phyloP scores from a whole-genome alignment of 345 rosid genomes.

The Anastatica hierochuntica region DNA sequence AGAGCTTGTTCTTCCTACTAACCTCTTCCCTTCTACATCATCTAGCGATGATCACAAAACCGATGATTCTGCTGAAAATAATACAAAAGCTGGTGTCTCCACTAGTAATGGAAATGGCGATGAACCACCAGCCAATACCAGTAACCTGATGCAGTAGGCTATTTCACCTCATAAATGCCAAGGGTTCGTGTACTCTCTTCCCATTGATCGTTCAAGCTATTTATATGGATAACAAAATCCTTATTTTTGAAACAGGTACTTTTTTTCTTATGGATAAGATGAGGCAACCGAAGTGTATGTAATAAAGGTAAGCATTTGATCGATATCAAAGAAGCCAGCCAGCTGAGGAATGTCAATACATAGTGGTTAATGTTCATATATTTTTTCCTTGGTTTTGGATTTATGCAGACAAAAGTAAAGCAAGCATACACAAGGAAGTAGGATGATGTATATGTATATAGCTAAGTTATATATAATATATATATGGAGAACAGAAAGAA shows the following conservation, averaged over 20 bases:
- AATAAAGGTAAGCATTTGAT: constrained; percentile 14
- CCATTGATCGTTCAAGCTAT: neutral
- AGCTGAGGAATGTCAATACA: neutral
- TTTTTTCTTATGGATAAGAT: constrained; percentile 23
- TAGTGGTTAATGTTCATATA: neutral
- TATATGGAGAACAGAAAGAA: constrained; percentile 17
- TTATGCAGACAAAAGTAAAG: constrained; percentile 52
- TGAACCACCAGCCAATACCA: constrained; percentile 19
- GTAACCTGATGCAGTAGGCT: constrained; percentile 30
- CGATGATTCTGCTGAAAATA: constrained; percentile 9
- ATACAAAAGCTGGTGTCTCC: constrained; percentile 27
- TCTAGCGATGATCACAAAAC: constrained; percentile 14
- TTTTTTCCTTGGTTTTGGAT: neutral
- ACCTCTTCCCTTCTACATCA: constrained; percentile 44
- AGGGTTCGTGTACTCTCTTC: constrained; percentile 16
- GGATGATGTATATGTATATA: constrained; percentile 44
- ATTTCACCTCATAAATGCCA: constrained; percentile 26
- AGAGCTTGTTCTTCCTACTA: constrained; percentile 48
- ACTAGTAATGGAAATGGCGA: constrained; percentile 19
- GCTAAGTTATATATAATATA: constrained; percentile 23
- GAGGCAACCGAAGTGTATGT: constrained; percentile 27
- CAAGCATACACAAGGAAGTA: constrained; percentile 51
- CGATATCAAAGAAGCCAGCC: neutral
- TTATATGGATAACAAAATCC: neutral
- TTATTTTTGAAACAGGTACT: constrained; percentile 2